Conservation (phyloP, 2,329 filamentous ascomycete species). For the Beauveria rudraprayagi region DNA sequence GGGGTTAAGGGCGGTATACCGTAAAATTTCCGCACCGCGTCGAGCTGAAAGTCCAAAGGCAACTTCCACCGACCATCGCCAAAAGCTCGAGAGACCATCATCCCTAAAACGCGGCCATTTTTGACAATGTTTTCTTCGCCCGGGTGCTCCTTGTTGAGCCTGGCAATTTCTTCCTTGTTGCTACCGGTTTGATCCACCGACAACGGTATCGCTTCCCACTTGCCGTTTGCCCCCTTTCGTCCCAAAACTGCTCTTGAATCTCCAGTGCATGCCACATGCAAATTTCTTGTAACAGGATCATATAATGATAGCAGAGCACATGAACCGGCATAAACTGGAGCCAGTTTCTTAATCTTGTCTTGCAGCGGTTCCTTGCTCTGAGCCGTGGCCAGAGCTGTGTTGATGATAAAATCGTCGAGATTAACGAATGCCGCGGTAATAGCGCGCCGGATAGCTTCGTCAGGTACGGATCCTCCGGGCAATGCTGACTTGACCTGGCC, state of each 20-base stretch:
- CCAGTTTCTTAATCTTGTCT: constrained; percentile 14
- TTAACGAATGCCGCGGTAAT: constrained; percentile 21
- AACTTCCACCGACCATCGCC: constrained; percentile 59
- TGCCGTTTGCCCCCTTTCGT: constrained; percentile 26
- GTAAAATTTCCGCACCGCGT: constrained; percentile 33
- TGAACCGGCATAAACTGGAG: constrained; percentile 33
- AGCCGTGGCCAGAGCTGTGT: constrained; percentile 21
- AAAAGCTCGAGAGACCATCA: constrained; percentile 50
- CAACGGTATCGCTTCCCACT: constrained; percentile 42
- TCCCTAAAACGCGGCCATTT: constrained; percentile 49
- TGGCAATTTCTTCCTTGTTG: constrained; percentile 43
- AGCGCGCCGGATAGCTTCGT: not conserved
- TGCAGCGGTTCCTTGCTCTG: constrained; percentile 15
- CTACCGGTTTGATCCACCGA: constrained; percentile 54
- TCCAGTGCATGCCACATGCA: constrained; percentile 54
- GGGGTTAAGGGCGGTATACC: constrained; percentile 34
- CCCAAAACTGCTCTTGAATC: constrained; percentile 55
- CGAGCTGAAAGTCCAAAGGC: constrained; percentile 32
- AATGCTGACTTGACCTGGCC: not conserved
- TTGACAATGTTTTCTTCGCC: constrained; percentile 43
- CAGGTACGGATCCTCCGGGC: not conserved
- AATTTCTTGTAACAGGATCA: constrained; percentile 39
- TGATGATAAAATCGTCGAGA: constrained; percentile 44
- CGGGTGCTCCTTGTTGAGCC: constrained; percentile 48
- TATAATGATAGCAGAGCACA: constrained; percentile 53